Conservation (phyloP, 2,329 filamentous ascomycete species). For the Hirsutella minnesotensis region DNA sequence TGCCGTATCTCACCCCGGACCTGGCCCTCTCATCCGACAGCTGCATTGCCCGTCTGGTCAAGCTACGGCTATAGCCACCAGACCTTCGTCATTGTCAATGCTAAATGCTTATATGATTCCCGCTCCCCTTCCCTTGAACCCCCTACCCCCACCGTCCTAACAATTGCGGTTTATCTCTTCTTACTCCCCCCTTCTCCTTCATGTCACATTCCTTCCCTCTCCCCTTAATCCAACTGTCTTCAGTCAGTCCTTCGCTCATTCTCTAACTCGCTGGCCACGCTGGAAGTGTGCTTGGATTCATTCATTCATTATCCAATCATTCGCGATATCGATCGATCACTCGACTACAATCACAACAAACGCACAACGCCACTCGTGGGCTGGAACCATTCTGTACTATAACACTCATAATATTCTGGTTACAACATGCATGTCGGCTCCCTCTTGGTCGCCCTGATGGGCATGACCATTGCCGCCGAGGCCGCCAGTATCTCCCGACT, state of each 20-base stretch:
- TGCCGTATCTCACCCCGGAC: no score
- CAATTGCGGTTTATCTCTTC: background rate
- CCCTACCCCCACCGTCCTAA: background rate
- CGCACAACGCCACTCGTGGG: background rate
- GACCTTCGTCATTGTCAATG: background rate
- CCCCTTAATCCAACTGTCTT: background rate
- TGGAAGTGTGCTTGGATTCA: conserved; percentile 1
- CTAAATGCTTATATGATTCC: background rate
- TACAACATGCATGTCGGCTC: conserved; percentile 41
- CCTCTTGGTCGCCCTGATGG: conserved; percentile 35
- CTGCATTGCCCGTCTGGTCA: no score
- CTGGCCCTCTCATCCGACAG: no score
- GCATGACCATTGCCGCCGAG: conserved; percentile 23
- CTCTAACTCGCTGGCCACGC: background rate
- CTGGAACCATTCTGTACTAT: conserved; percentile 9
- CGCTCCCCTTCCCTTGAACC: background rate
- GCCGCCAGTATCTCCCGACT: conserved; percentile 28
- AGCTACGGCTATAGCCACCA: background rate
- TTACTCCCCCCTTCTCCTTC: background rate
- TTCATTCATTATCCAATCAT: background rate
- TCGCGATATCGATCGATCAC: background rate
- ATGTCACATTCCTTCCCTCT: background rate
- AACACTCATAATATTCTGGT: conserved; percentile 7
- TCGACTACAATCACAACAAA: background rate
- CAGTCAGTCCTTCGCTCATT: background rate